Base-by-base conservation (phyloP, 805 yeast species). In the Metschnikowia henanensis region DNA sequence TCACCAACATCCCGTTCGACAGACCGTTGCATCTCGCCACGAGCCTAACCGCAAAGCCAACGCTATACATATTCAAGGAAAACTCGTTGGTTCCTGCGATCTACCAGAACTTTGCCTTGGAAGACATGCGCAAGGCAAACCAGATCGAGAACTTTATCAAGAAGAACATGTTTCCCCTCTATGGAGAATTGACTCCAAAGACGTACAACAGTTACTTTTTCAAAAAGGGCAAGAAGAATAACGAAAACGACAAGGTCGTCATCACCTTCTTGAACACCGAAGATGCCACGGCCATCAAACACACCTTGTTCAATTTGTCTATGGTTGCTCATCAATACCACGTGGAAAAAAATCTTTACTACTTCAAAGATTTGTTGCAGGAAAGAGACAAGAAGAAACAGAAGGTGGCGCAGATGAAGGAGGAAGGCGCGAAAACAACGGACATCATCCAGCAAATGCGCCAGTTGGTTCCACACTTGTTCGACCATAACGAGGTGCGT, bases 51-150 rank as follows among this genome's bases (percentile, higher is more conserved):
- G 71, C 83, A 6, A 68, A 69, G 28, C 95, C 95, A 2, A 80
- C 87, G 13, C 53, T 86, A 16, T 62, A 81, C 23, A 66, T 83
- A 18, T 76, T 83, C 59, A 83, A 78, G 52, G 84, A 84, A 41
- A 75, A 77, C 41, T 66, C 80, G 12, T 57, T 78, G 43, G 56
- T 76, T 25, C 74, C 87, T 0, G 64, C 67, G 4, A 73, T 82
- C 5, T 83, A 62, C 50, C 85, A 78, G 51, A 80, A 79, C 43
- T 80, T 78, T 62, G 81, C 83, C 0, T 77, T 88, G 6, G 79
- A 79, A 37, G 87, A 84, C 52, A 73, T 77, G 43, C 72, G 94
- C 50, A 73, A 78, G 50, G 61, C 62, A 15, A 68, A 66, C 18
- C 61, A 65, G 30, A 68, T 86, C 8, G 57, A 71, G 50, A 58